A percentile compares a stretch with the other conserved stretches of the same genome.
These are phyloP conservation scores for Misopates orontium DNA, from an alignment of 257 asterid species.

Conservation along the genomic window DNA sequence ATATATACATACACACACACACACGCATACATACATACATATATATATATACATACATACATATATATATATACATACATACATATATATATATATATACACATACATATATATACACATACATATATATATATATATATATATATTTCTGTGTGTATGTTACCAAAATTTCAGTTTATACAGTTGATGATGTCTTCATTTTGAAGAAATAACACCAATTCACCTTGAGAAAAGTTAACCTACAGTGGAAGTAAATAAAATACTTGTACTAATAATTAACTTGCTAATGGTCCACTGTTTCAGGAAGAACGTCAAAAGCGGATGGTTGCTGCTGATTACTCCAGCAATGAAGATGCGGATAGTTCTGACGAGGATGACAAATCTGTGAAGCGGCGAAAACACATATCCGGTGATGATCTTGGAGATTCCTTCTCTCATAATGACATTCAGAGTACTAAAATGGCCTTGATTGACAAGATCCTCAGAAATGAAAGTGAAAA, in stretches of 20 bases:
- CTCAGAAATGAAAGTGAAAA: slow-evolving; percentile 40
- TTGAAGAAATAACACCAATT: background rate
- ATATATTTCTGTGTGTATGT: background rate
- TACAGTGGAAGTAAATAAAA: slow-evolving; percentile 13
- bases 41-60: background rate
- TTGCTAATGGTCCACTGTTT: slow-evolving; percentile 25
- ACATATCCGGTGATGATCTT: slow-evolving; percentile 92
- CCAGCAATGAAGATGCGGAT: slow-evolving; percentile 61
- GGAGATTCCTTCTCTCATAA: slow-evolving; percentile 74
- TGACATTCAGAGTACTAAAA: slow-evolving; percentile 42
- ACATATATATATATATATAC: background rate
- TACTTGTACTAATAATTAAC: slow-evolving; percentile 15
- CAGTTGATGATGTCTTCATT: background rate
- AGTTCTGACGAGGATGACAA: slow-evolving; percentile 52
- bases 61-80: background rate
- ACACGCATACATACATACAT: too few relatives aligned
- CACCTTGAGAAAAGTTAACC: background rate
- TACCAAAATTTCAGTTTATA: background rate
- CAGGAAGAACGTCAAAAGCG: slow-evolving; percentile 92
- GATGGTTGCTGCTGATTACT: slow-evolving; percentile 71
- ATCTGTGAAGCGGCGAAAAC: slow-evolving; percentile 37
- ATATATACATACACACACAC: too few relatives aligned
- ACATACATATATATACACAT: background rate
- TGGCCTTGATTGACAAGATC: slow-evolving; percentile 63
- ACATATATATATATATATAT: too few relatives aligned